Percentiles rank a stretch among this genome's conserved stretches.
Evolutionary conservation across 139 green algal species (phyloP).

Genomic region (Asterochloris sp.): DNA sequence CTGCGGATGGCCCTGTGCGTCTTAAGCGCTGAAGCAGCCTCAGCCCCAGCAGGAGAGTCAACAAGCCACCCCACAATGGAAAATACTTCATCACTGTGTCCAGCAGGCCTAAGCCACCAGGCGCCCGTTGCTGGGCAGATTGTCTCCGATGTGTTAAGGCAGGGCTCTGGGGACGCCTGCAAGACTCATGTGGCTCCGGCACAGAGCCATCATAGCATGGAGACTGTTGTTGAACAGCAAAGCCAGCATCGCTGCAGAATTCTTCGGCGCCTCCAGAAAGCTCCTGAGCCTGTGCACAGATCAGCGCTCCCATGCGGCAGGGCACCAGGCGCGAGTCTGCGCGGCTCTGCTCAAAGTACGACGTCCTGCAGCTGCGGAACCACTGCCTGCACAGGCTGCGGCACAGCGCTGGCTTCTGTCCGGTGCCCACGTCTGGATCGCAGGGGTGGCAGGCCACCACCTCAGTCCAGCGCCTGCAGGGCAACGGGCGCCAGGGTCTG

Average conservation of each 20-base stretch:
- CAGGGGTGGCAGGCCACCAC: constrained; percentile 4
- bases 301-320: neutral
- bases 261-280: neutral
- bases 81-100: too few relatives aligned
- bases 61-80: too few relatives aligned
- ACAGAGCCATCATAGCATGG: too few relatives aligned
- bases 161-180: too few relatives aligned
- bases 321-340: constrained; percentile 1
- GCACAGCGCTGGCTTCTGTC: constrained; percentile 1
- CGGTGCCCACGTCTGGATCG: constrained; percentile 13
- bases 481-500: too few relatives aligned
- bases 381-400: neutral
- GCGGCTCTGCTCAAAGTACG: constrained; percentile 6
- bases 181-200: too few relatives aligned
- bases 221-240: neutral
- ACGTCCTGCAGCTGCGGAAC: neutral
- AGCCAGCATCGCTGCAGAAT: constrained; percentile 11
- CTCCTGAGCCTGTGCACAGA: constrained; percentile 3
- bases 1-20: too few relatives aligned
- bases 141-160: too few relatives aligned
- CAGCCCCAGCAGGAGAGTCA: too few relatives aligned
- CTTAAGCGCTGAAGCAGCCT: too few relatives aligned
- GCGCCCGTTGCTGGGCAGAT: too few relatives aligned
- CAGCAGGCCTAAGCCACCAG: too few relatives aligned
- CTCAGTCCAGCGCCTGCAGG: neutral